A percentile compares a stretch with the other conserved stretches of the same genome.
Conservation (phyloP, 306 rosid genomes). For the Acacia confusa region DNA sequence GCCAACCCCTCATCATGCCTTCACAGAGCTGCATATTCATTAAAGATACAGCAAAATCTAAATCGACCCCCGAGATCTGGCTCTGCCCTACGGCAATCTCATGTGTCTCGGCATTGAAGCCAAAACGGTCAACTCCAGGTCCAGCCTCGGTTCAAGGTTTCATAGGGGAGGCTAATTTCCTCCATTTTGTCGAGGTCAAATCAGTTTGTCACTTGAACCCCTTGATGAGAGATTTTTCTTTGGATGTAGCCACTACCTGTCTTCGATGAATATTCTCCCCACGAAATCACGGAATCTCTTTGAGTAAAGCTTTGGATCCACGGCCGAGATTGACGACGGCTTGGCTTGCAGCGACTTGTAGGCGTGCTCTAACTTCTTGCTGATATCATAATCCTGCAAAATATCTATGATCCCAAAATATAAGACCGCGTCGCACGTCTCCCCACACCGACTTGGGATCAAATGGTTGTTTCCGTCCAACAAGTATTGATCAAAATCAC, state of each 20-base stretch:
- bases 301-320: constrained; percentile 94
- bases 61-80: constrained; percentile 14
- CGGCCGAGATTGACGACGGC: constrained; percentile 90
- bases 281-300: constrained; percentile 91
- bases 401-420: constrained; percentile 96
- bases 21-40: constrained; percentile 44
- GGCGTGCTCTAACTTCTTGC: constrained; percentile 94
- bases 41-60: constrained; percentile 30
- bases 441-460: constrained; percentile 71
- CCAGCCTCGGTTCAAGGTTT: not conserved
- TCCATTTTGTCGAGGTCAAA: constrained; percentile 1
- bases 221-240: not conserved
- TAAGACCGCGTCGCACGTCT: constrained; percentile 67
- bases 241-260: constrained; percentile 42
- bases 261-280: constrained; percentile 78
- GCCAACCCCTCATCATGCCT: not conserved
- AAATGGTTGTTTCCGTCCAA: constrained; percentile 64
- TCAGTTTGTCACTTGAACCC: not conserved
- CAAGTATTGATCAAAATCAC: constrained; percentile 81
- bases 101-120: constrained; percentile 23
- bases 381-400: constrained; percentile 89
- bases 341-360: constrained; percentile 90
- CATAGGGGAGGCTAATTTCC: not conserved
- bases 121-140: constrained; percentile 5
- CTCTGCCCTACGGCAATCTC: not conserved